phyloP scores from a whole-genome alignment of 2,329 filamentous ascomycete genomes.

The Massarina eburnea region DNA sequence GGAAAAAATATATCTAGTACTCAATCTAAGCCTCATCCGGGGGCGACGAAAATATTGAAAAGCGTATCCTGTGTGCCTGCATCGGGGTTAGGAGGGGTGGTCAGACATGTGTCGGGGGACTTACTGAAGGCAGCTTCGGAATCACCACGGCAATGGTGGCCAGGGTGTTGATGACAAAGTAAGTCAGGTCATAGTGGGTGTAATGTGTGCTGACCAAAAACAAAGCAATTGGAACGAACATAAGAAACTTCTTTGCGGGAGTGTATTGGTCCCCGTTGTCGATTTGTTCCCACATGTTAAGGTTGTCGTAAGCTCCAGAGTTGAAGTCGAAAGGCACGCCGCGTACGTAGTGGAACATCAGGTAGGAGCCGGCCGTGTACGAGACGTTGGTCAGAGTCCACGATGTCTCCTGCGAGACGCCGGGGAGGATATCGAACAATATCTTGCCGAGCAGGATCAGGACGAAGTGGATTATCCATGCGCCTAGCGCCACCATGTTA shows the following conservation, averaged over 20 bases:
- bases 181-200: conserved; percentile 95
- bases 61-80: conserved; percentile 44
- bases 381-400: conserved; percentile 99
- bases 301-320: conserved; percentile 94
- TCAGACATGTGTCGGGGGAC: conserved; percentile 43
- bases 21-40: conserved; percentile 36
- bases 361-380: conserved; percentile 97
- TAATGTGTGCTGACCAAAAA: conserved; percentile 98
- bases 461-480: conserved; percentile 96
- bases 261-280: conserved; percentile 99
- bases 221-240: conserved; percentile 89
- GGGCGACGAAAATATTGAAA: conserved; percentile 42
- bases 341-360: conserved; percentile 99
- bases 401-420: conserved; percentile 94
- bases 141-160: conserved; percentile 92
- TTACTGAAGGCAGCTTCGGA: conserved; percentile 91
- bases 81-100: conserved; percentile 9
- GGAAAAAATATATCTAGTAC: conserved; percentile 3
- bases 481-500: conserved; percentile 60
- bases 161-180: conserved; percentile 96
- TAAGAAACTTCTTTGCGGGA: conserved; percentile 95
- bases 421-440: conserved; percentile 93
- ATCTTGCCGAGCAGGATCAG: conserved; percentile 91
- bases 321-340: conserved; percentile 99
- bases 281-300: conserved; percentile 99